Evolutionary conservation across 192 early-diverging fungal genomes (phyloP).

Genomic region (Linnemannia zychae): DNA sequence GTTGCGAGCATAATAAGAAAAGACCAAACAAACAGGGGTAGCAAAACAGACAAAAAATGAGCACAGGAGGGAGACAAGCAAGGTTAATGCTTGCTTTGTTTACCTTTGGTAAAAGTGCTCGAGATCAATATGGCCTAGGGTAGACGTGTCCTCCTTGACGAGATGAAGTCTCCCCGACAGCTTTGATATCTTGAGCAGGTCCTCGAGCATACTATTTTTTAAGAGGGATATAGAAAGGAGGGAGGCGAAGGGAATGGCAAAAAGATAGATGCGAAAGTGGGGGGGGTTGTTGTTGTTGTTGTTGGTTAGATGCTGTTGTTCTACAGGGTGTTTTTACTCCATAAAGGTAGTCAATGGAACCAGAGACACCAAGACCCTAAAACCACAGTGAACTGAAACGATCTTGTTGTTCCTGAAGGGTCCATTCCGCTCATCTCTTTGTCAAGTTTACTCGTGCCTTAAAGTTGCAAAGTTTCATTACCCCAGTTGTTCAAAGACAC

Average conservation of each 20-base stretch:
- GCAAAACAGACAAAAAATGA: not conserved
- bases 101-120: slow-evolving; percentile 46
- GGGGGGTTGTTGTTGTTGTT: not conserved
- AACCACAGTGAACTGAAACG: not conserved
- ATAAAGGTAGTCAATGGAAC: not conserved
- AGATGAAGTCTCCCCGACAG: slow-evolving; percentile 34
- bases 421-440: not conserved
- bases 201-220: slow-evolving; percentile 29
- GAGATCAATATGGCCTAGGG: slow-evolving; percentile 37
- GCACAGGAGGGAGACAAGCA: not conserved
- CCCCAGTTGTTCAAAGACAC: slow-evolving; percentile 58
- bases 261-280: not conserved
- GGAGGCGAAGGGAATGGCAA: not conserved
- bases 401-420: not conserved
- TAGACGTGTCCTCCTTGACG: slow-evolving; percentile 35
- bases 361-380: not conserved
- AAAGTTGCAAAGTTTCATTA: slow-evolving; percentile 16
- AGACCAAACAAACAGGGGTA: not conserved
- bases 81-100: not conserved
- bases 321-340: not conserved
- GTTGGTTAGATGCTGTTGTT: not conserved
- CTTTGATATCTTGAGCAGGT: slow-evolving; percentile 40
- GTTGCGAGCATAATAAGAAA: not conserved
- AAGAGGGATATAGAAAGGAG: not conserved
- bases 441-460: too few relatives aligned